These are phyloP conservation scores for Sedum album DNA, from an alignment of 164 flowering plant genomes.

Conservation along the genomic window DNA sequence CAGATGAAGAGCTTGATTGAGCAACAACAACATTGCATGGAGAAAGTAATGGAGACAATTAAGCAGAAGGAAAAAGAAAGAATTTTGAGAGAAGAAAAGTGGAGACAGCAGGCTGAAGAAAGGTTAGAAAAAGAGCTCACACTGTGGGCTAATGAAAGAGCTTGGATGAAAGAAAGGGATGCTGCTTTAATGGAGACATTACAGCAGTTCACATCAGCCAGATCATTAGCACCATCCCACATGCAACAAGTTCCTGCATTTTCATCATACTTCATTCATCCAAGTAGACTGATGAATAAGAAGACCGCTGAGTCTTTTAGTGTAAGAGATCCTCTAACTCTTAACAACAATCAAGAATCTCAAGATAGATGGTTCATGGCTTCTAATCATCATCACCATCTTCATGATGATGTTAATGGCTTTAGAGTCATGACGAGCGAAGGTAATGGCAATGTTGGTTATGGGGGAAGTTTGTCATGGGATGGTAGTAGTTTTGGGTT, in stretches of 20 bases:
- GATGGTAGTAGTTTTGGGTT: conserved; percentile 24
- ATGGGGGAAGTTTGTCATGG: conserved; percentile 45
- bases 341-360: conserved; percentile 3
- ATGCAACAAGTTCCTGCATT: conserved; percentile 1
- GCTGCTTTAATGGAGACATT: conserved; percentile 67
- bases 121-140: conserved; percentile 53
- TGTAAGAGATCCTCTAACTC: neutral
- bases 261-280: neutral
- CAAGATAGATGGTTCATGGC: conserved; percentile 3
- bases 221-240: neutral
- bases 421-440: conserved; percentile 7
- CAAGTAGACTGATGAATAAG: neutral
- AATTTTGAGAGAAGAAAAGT: conserved; percentile 45
- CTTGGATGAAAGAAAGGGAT: conserved; percentile 78
- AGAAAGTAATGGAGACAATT: conserved; percentile 57
- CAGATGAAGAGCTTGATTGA: conserved; percentile 78
- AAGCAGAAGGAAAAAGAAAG: conserved; percentile 73
- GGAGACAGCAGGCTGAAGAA: conserved; percentile 62
- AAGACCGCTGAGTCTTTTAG: neutral
- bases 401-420: conserved; percentile 15
- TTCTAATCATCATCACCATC: conserved; percentile 15
- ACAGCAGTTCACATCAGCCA: conserved; percentile 41
- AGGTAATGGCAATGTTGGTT: conserved; percentile 1
- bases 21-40: conserved; percentile 86
- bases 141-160: conserved; percentile 66